Conservation (phyloP, 768 basidiomycete species). For the Kondoa subrosea region DNA sequence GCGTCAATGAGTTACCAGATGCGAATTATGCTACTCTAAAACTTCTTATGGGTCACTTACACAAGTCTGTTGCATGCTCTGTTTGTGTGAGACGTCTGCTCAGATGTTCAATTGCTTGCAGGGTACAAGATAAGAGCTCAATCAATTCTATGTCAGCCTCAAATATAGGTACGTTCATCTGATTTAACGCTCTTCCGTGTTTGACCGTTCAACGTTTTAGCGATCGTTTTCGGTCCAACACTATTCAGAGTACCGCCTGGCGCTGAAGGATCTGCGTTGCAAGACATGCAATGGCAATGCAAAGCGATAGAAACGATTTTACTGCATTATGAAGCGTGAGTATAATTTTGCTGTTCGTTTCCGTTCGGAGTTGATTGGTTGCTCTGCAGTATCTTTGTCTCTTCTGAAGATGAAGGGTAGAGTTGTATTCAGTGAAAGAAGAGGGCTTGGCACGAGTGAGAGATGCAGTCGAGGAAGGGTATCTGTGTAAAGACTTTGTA, state of each 20-base stretch:
- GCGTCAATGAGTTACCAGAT: slow-evolving; percentile 93
- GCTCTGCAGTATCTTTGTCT: background rate
- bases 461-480: no score
- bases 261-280: slow-evolving; percentile 32
- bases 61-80: slow-evolving; percentile 44
- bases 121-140: slow-evolving; percentile 42
- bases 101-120: background rate
- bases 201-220: slow-evolving; percentile 57
- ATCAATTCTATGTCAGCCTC: slow-evolving; percentile 41
- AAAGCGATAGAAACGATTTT: slow-evolving; percentile 88
- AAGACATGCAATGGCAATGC: slow-evolving; percentile 38
- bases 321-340: slow-evolving; percentile 49
- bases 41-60: slow-evolving; percentile 81
- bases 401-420: slow-evolving; percentile 1
- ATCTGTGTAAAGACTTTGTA: no score
- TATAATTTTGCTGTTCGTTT: background rate
- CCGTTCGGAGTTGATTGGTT: background rate
- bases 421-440: no score
- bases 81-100: background rate
- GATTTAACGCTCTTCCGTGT: slow-evolving; percentile 98
- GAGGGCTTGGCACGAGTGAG: no score
- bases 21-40: slow-evolving; percentile 97
- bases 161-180: slow-evolving; percentile 31
- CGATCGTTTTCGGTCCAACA: slow-evolving; percentile 97
- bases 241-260: slow-evolving; percentile 54